Conservation (phyloP, 768 basidiomycete genomes). For the Panellus pusillus region DNA sequence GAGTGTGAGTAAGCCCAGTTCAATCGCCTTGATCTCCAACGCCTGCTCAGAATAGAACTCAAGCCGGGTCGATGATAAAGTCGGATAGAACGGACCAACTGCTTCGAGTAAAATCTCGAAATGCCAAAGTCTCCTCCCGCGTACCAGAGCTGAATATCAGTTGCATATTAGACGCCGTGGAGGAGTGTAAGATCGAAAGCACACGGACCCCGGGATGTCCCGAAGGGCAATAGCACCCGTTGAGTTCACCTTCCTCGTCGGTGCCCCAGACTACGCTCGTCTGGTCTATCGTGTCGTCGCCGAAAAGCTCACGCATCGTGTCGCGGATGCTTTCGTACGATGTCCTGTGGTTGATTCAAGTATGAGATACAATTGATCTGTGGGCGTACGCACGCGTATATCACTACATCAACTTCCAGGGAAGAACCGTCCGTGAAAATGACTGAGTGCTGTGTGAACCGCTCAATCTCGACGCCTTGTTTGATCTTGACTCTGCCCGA, state of each 20-base stretch:
- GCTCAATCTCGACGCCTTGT: constrained; percentile 45
- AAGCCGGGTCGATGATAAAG: not conserved
- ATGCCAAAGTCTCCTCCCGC: constrained; percentile 28
- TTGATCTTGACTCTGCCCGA: constrained; percentile 59
- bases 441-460: constrained; percentile 34
- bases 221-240: constrained; percentile 29
- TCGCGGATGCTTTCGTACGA: constrained; percentile 29
- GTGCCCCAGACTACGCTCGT: constrained; percentile 28
- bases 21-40: constrained; percentile 28
- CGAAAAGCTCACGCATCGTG: constrained; percentile 25
- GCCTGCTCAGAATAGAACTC: constrained; percentile 17
- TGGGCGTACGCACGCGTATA: constrained; percentile 35
- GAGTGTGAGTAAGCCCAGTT: constrained; percentile 18
- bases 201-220: constrained; percentile 31
- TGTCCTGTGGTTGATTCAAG: constrained; percentile 17
- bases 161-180: not conserved
- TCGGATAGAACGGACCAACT: constrained; percentile 22
- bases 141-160: constrained; percentile 27
- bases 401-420: constrained; percentile 43
- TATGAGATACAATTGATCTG: not conserved
- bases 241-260: constrained; percentile 32
- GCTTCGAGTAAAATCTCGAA: constrained; percentile 28
- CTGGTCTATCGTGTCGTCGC: constrained; percentile 27
- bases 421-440: constrained; percentile 40
- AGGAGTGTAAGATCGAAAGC: not conserved